These are phyloP conservation scores for Phytopythium litorale DNA, from an alignment of 352 stramenopile genomes.

Conservation along the genomic window DNA sequence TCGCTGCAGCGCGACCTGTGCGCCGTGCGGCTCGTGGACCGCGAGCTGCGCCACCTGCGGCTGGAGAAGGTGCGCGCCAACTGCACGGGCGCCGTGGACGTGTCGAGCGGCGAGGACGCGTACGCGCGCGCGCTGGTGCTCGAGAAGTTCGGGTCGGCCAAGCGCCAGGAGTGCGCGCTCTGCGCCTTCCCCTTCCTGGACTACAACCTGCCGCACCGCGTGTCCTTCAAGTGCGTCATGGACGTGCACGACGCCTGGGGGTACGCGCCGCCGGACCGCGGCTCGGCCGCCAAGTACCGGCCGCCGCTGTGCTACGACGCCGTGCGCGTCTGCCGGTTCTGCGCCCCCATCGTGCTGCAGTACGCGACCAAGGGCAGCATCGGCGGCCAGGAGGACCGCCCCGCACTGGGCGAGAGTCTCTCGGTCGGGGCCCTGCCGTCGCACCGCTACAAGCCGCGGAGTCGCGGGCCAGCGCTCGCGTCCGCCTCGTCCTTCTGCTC, in stretches of 20 bases:
- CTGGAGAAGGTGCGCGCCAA: slow-evolving; percentile 31
- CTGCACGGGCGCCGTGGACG: slow-evolving; percentile 11
- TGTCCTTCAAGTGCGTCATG: slow-evolving; percentile 80
- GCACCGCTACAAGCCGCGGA: slow-evolving; percentile 1
- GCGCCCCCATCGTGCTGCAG: slow-evolving; percentile 62
- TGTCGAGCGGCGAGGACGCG: slow-evolving; percentile 18
- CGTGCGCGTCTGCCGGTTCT: slow-evolving; percentile 70
- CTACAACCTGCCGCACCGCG: slow-evolving; percentile 59
- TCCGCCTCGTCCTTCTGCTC: slow-evolving; percentile 26
- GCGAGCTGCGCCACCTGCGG: slow-evolving; percentile 46
- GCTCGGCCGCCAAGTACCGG: slow-evolving; percentile 44
- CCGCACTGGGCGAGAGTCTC: slow-evolving; percentile 10
- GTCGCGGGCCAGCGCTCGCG: slow-evolving; percentile 10
- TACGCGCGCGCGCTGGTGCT: slow-evolving; percentile 49
- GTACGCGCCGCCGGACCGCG: slow-evolving; percentile 43
- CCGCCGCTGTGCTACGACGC: slow-evolving; percentile 68
- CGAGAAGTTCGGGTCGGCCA: slow-evolving; percentile 57
- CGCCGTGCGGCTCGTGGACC: slow-evolving; percentile 36
- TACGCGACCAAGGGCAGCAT: slow-evolving; percentile 25
- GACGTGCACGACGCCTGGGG: slow-evolving; percentile 60
- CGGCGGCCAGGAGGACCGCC: neutral
- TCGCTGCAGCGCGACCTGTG: slow-evolving; percentile 46
- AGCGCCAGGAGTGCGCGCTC: slow-evolving; percentile 58
- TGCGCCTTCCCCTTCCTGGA: slow-evolving; percentile 52
- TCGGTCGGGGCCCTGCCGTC: slow-evolving; percentile 11